A percentile compares a stretch with the other conserved stretches of the same genome.
Conservation (phyloP, 805 yeast genomes). For the Saturnispora hagleri region DNA sequence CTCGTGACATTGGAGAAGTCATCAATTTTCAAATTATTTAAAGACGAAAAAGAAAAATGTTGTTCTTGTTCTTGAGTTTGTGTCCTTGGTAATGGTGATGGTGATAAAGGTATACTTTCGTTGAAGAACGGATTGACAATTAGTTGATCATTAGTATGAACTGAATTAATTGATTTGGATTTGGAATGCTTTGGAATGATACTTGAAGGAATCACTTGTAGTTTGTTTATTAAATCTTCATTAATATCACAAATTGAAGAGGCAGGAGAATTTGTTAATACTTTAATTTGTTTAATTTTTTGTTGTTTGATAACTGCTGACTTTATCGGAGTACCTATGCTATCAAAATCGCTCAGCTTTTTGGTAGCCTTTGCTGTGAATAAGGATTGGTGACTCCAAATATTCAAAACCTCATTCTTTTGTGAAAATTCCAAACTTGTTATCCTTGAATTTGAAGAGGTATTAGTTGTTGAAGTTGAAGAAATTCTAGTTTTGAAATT, state of each 20-base stretch:
- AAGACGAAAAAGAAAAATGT: neutral
- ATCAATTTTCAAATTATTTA: neutral
- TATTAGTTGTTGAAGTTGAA: constrained; percentile 5
- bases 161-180: neutral
- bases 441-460: constrained; percentile 4
- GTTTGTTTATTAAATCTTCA: neutral
- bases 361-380: constrained; percentile 15
- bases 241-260: constrained; percentile 10
- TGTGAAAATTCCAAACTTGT: constrained; percentile 21
- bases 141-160: neutral
- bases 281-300: constrained; percentile 19
- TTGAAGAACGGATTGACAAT: constrained; percentile 3
- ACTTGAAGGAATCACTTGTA: constrained; percentile 13
- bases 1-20: neutral
- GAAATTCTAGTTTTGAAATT: constrained; percentile 9
- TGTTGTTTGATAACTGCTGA: constrained; percentile 15
- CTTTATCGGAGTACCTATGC: constrained; percentile 20
- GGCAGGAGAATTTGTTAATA: constrained; percentile 8
- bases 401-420: constrained; percentile 22
- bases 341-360: constrained; percentile 18
- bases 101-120: neutral
- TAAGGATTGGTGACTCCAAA: constrained; percentile 28
- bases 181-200: neutral
- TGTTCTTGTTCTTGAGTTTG: neutral
- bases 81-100: neutral